Percentiles rank a stretch among this genome's conserved stretches.
These are phyloP conservation scores for Oxyria digyna DNA, from an alignment of 148 eudicot species.

Conservation along the genomic window DNA sequence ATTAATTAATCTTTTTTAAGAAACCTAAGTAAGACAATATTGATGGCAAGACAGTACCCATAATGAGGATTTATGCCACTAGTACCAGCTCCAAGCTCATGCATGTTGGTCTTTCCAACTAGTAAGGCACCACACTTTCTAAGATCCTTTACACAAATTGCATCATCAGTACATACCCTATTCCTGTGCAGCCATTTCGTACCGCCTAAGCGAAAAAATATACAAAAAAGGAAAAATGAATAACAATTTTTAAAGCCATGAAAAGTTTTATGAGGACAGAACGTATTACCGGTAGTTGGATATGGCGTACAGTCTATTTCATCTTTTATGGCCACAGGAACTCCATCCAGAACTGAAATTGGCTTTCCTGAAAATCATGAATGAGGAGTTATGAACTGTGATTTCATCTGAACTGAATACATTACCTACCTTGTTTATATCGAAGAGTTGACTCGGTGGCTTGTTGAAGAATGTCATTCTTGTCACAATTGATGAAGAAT, in stretches of 20 bases:
- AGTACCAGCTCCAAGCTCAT: conserved; percentile 91
- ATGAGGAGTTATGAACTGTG: not conserved
- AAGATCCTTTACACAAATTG: conserved; percentile 62
- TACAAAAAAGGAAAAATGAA: not conserved
- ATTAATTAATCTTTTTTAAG: not conserved
- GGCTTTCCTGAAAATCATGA: conserved; percentile 43
- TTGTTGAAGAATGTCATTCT: conserved; percentile 50
- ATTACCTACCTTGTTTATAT: conserved; percentile 39
- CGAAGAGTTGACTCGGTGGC: conserved; percentile 78
- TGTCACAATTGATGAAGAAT: conserved; percentile 60
- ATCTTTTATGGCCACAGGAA: conserved; percentile 83
- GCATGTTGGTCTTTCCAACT: conserved; percentile 97
- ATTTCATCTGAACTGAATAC: not conserved
- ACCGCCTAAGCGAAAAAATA: conserved; percentile 41
- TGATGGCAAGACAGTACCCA: conserved; percentile 30
- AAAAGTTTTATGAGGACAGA: not conserved
- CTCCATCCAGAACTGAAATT: conserved; percentile 82
- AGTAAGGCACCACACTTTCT: conserved; percentile 81
- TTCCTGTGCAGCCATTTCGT: conserved; percentile 86
- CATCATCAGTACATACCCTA: conserved; percentile 65
- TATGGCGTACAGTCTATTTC: conserved; percentile 94
- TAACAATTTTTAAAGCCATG: not conserved
- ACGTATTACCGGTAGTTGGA: conserved; percentile 72
- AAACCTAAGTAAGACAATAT: not conserved
- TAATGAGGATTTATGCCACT: conserved; percentile 99